Evolutionary conservation across 164 flowering plant species (phyloP), one percentile per base, ranked within the genome.

Genomic region (Dillenia suffruticosa): DNA sequence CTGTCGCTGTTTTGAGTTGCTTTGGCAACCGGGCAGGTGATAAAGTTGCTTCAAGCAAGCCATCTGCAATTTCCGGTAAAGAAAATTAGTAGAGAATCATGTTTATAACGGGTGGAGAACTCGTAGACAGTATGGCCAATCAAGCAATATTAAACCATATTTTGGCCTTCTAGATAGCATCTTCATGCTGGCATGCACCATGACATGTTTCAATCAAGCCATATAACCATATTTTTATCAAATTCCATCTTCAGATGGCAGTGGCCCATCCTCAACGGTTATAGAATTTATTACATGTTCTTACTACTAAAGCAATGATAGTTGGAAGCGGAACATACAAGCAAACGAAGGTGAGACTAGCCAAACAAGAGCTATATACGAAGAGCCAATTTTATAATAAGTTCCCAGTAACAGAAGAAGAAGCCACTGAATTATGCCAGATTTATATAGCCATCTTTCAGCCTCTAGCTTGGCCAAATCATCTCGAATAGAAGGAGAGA

Each of bases 381-480:
- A 70, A 58, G 97, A 86, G 49, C 96, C 98, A 61, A 90, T 67
- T 68, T 79, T 82, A 55, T 69, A 90, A 52, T 78, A 87, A 63
- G 71, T 86, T 68, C 92, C 94, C 12, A 77, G n/a, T 12, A 80
- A 73, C 62, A 90, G 73, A 68, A 90, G 72, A 69, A 78, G 50
- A 63, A 93, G 77, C 97, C 98, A 93, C 76, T 90, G 98, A 51
- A 89, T 40, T 56, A 77, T 77, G 62, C 98, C 98, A 59, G 87
- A 77, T 82, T 93, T 93, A 69, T 66, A 93, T 54, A 93, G 78
- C 97, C 97, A 93, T 78, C 98, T 89, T 77, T 90, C 96, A 57
- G 94, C 88, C 72, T 93, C 98, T 61, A 85, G 81, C 69, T 80
- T 83, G 68, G 78, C 69, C 70, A 79, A 46, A 58, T 77, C 74